Evolutionary conservation across 2,329 filamentous ascomycete genomes (phyloP).

Genomic region (Colletotrichum cereale): DNA sequence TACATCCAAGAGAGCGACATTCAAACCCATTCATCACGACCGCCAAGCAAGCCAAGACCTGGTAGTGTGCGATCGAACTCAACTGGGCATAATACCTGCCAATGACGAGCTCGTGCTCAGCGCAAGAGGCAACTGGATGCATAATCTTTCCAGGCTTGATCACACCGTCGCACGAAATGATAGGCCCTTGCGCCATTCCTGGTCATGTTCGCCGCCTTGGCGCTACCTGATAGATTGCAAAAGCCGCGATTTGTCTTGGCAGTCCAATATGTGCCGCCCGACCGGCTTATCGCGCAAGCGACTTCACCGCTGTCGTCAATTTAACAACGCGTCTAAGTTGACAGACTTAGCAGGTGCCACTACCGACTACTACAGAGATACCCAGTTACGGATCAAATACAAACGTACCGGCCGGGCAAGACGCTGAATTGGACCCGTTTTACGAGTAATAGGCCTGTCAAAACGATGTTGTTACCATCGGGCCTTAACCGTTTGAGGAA

Average conservation of each 20-base stretch:
- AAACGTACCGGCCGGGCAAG: neutral
- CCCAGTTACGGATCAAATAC: conserved; percentile 6
- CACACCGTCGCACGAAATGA: neutral
- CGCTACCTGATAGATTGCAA: conserved; percentile 28
- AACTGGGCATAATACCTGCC: conserved; percentile 11
- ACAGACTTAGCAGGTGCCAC: conserved; percentile 25
- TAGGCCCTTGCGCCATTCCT: conserved; percentile 21
- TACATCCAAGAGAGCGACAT: neutral
- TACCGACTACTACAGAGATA: neutral
- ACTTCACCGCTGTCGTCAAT: conserved; percentile 25
- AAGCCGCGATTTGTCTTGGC: conserved; percentile 38
- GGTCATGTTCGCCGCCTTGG: conserved; percentile 32
- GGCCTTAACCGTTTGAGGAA: conserved; percentile 31
- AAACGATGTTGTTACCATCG: neutral
- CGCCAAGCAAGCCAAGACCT: conserved; percentile 22
- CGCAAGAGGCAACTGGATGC: conserved; percentile 34
- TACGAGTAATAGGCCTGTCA: neutral
- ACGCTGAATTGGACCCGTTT: conserved; percentile 24
- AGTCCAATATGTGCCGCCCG: conserved; percentile 7
- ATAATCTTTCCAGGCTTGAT: conserved; percentile 12
- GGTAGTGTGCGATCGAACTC: conserved; percentile 16
- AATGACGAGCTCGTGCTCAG: conserved; percentile 15
- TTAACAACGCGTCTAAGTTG: conserved; percentile 2
- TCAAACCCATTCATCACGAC: neutral
- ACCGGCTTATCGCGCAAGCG: conserved; percentile 27